phyloP scores from a whole-genome alignment of 1,139 yeast genomes.

The Eremothecium cymbalariae region DNA sequence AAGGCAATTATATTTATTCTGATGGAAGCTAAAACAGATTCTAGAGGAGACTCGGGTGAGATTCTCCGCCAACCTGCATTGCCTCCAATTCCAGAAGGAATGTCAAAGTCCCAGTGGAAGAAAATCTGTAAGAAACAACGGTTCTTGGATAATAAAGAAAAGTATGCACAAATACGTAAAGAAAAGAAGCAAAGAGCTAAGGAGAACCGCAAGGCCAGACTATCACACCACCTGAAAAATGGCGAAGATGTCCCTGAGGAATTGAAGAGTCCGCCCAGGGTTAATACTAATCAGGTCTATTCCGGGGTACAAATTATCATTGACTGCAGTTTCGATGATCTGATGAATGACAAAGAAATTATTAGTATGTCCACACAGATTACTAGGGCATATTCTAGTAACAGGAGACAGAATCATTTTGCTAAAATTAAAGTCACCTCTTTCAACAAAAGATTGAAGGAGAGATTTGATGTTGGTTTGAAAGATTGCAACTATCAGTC shows the following conservation, averaged over 20 bases:
- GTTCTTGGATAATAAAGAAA: conserved; percentile 60
- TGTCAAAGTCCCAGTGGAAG: conserved; percentile 81
- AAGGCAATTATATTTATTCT: neutral
- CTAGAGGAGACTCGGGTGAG: conserved; percentile 9
- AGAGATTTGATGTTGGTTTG: conserved; percentile 60
- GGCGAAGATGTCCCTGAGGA: conserved; percentile 35
- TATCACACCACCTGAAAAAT: conserved; percentile 28
- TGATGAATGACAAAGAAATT: conserved; percentile 77
- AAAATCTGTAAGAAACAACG: conserved; percentile 49
- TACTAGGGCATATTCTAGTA: conserved; percentile 72
- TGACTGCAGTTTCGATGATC: conserved; percentile 86
- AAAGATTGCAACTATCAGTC: conserved; percentile 44
- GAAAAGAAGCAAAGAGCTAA: conserved; percentile 44
- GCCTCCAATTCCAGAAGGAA: conserved; percentile 60
- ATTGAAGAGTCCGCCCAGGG: conserved; percentile 31
- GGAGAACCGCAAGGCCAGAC: conserved; percentile 32
- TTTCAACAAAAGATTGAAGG: conserved; percentile 55
- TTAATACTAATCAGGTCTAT: conserved; percentile 36
- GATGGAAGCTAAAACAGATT: no score
- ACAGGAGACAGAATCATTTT: conserved; percentile 52
- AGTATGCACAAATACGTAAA: conserved; percentile 43
- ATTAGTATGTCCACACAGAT: conserved; percentile 73
- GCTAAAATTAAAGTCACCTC: conserved; percentile 57
- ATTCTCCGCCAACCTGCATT: conserved; percentile 13
- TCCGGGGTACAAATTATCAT: conserved; percentile 51